These are phyloP conservation scores for Neurospora sp. DNA, from an alignment of 495 filamentous ascomycete species.

Conservation along the genomic window DNA sequence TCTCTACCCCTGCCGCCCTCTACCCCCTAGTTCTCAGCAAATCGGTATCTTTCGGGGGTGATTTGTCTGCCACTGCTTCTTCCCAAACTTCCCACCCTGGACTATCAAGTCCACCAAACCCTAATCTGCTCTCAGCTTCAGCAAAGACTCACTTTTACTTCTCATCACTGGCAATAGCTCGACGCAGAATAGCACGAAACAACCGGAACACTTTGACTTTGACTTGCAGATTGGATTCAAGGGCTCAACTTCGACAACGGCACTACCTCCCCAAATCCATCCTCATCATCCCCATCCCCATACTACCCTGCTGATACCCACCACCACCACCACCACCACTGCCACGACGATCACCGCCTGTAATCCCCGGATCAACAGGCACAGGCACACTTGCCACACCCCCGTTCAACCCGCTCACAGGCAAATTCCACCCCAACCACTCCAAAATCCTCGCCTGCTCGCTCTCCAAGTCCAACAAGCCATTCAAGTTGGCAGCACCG, in stretches of 20 bases:
- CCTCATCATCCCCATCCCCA: not conserved
- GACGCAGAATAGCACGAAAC: not conserved
- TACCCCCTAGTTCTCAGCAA: not conserved
- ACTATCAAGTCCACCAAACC: not conserved
- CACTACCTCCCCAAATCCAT: not conserved
- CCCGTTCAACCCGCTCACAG: not conserved
- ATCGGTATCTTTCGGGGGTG: not conserved
- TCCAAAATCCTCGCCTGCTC: not conserved
- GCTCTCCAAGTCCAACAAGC: not conserved
- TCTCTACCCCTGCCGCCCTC: not conserved
- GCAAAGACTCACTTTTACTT: not conserved
- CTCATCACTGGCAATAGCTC: too few relatives aligned
- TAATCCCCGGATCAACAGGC: not conserved
- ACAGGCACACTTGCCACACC: not conserved
- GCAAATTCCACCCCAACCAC: not conserved
- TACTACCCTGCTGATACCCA: not conserved
- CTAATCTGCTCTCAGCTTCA: rapidly evolving
- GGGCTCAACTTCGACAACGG: not conserved
- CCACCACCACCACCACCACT: not conserved
- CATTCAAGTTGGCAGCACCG: not conserved
- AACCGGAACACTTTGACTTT: not conserved
- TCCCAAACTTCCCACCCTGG: too few relatives aligned
- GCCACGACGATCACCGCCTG: not conserved
- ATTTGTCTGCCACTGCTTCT: too few relatives aligned
- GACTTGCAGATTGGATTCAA: not conserved